Conservation (phyloP, 2,329 filamentous ascomycete species). For the Xylaria arbuscula region DNA sequence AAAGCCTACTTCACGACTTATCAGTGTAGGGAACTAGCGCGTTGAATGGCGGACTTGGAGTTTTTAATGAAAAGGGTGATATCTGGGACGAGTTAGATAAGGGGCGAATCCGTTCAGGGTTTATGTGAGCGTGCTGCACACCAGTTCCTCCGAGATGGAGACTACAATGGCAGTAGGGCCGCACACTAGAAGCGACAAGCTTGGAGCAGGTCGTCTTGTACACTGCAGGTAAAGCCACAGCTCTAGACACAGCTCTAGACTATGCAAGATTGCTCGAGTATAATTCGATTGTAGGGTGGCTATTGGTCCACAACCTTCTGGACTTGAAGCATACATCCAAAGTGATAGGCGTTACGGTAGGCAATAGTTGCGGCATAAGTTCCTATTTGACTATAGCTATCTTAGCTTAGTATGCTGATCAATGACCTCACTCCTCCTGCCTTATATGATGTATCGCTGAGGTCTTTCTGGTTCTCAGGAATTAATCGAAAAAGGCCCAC, state of each 20-base stretch:
- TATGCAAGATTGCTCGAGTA: background rate
- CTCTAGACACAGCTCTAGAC: too few species aligned
- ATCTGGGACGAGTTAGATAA: conserved; percentile 81
- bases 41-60: conserved; percentile 41
- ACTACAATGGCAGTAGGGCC: conserved; percentile 68
- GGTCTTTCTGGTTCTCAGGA: background rate
- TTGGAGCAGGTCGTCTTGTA: background rate
- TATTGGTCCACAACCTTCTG: background rate
- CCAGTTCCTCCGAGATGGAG: conserved; percentile 87
- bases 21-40: conserved; percentile 44
- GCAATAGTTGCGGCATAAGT: conserved; percentile 3
- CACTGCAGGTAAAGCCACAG: conserved; percentile 1
- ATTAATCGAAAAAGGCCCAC: background rate
- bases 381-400: conserved; percentile 30
- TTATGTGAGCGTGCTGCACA: conserved; percentile 89
- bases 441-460: background rate
- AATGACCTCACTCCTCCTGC: background rate
- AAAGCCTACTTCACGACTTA: background rate
- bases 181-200: background rate
- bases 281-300: background rate
- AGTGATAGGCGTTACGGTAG: background rate
- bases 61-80: conserved; percentile 54
- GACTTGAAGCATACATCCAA: background rate
- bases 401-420: background rate
- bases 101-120: conserved; percentile 79